Base-by-base conservation (phyloP, 169 alveolate genomes). In the Cryptosporidium sp. region DNA sequence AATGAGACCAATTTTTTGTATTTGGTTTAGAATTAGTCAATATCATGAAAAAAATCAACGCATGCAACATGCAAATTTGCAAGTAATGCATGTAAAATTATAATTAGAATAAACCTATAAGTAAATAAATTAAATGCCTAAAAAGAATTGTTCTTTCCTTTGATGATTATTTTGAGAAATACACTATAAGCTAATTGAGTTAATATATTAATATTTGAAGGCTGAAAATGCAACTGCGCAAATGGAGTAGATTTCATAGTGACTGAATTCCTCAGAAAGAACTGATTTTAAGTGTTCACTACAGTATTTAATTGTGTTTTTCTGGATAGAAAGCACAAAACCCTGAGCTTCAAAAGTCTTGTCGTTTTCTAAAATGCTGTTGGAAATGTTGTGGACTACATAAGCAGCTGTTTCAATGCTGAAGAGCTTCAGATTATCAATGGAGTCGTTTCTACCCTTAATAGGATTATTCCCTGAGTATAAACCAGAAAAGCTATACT, bases 391-490 rank as follows among this genome's bases (percentile, higher is more conserved):
- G 26, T 59, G 29, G 26, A 80, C 89, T 10, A 80, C 51, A 12
- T 2, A n/a, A 23, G 70, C 65, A 61, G 89, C 71, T 10, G 71
- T 80, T 16, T 80, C 74, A 61, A 80, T 41, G 33, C 75, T 29
- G 31, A 80, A 37, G 9, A 80, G 16, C 12, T 37, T 29, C 26
- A 65, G 2, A 0, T 65, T 26, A 9, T 80, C 89, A 43, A 43
- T 41, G 0, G 45, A 43, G 16, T 80, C 89, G n/a, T 62, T 65
- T 65, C 61, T 62, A 35, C 86, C 75, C 62, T 43, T 80, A 43
- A 80, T 62, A 14, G 89, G 89, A 39, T 18, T 37, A 8, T 0
- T 0, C 4, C 89, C 89, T 23, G 89, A 61, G 62, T 80, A 80
- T 21, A 80, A 67, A 10, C 89, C 89, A 21, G 89, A 31, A 23